phyloP scores from a whole-genome alignment of 1,284 basidiomycete species.

The Meira nashicola region DNA sequence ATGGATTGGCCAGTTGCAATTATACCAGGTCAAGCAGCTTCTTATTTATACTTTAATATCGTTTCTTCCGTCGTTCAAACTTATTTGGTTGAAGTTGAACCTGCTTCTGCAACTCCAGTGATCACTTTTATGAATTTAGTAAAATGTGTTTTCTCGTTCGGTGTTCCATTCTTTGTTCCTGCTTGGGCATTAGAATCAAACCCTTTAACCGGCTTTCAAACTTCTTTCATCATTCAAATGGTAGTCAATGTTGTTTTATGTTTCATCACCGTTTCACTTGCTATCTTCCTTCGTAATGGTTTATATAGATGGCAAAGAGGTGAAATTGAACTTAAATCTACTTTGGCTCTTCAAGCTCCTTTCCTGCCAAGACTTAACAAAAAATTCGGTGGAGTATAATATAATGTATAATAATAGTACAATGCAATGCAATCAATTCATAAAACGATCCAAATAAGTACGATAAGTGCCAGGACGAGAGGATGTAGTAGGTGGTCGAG shows the following conservation, averaged over 20 bases:
- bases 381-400: too few species aligned
- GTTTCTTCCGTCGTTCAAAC: neutral
- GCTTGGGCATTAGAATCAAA: neutral
- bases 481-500: too few species aligned
- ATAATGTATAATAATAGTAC: too few species aligned
- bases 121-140: neutral
- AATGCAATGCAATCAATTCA: too few species aligned
- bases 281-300: neutral
- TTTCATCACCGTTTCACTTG: neutral
- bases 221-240: slow-evolving; percentile 1
- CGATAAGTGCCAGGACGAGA: too few species aligned
- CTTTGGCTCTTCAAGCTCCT: too few species aligned
- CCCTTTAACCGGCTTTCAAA: neutral
- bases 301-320: too few species aligned
- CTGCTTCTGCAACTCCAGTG: neutral
- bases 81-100: neutral
- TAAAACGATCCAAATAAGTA: too few species aligned
- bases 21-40: neutral
- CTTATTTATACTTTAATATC: slow-evolving; percentile 1
- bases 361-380: too few species aligned
- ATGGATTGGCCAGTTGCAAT: neutral
- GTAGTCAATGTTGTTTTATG: neutral
- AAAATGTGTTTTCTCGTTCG: neutral
- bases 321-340: too few species aligned
- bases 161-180: neutral